These are phyloP conservation scores for Agaricales sp. DNA, from an alignment of 1,284 basidiomycete genomes.

Conservation along the genomic window DNA sequence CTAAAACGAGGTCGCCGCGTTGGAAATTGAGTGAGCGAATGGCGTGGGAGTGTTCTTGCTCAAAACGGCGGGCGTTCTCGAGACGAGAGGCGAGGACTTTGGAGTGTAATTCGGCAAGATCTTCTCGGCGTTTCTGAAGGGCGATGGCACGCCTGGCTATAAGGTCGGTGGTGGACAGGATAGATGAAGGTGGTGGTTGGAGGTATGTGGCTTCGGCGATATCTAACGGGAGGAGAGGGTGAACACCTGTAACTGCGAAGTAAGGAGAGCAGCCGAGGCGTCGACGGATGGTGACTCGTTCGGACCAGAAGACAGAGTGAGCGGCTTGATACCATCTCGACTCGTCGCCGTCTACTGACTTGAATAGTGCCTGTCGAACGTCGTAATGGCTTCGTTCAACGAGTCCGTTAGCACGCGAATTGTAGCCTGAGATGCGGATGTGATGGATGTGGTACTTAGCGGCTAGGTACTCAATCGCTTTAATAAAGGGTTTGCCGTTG, in stretches of 20 bases:
- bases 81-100: constrained; percentile 9
- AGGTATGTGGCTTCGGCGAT: constrained; percentile 19
- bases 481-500: constrained; percentile 11
- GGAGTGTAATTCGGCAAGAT: constrained; percentile 9
- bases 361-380: constrained; percentile 19
- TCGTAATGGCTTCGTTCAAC: constrained; percentile 21
- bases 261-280: constrained; percentile 15
- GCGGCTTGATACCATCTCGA: constrained; percentile 14
- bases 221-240: constrained; percentile 20
- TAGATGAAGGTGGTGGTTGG: constrained; percentile 3
- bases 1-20: constrained; percentile 16
- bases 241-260: constrained; percentile 16
- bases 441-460: constrained; percentile 18
- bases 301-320: constrained; percentile 20
- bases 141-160: constrained; percentile 12
- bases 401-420: constrained; percentile 22
- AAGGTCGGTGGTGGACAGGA: constrained; percentile 12
- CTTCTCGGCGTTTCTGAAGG: constrained; percentile 11
- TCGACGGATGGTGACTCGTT: constrained; percentile 16
- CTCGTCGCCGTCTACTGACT: constrained; percentile 17
- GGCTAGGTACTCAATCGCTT: constrained; percentile 13
- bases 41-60: constrained; percentile 3
- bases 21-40: constrained; percentile 17
- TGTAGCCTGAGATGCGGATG: constrained; percentile 25
- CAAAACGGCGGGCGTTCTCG: constrained; percentile 8